These are phyloP conservation scores for Aegilops bicornis DNA, from an alignment of 176 grass and related monocot species.

Conservation along the genomic window DNA sequence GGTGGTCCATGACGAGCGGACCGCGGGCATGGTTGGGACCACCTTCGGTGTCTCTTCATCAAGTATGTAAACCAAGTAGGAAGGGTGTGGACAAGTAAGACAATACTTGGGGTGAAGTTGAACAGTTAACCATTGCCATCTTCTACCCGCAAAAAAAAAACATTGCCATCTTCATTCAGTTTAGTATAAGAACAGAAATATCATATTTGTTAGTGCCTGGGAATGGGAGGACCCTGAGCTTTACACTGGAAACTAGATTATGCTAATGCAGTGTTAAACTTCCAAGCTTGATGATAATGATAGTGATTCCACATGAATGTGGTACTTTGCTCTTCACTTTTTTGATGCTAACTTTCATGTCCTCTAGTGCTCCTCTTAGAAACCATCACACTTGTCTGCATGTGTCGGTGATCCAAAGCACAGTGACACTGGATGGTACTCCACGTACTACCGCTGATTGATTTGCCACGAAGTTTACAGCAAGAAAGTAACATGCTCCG, in stretches of 20 bases:
- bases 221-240: not conserved
- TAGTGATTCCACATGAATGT: not conserved
- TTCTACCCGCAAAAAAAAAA: no score
- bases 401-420: constrained; percentile 26
- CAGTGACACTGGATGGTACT: not conserved
- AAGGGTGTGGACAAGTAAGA: no score
- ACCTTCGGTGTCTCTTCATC: no score
- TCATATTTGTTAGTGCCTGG: not conserved
- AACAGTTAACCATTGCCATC: no score
- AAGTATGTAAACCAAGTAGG: no score
- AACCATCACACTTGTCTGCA: not conserved
- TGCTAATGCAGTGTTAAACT: no score
- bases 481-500: not conserved
- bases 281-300: not conserved
- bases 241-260: not conserved
- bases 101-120: no score
- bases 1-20: no score
- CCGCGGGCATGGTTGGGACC: no score
- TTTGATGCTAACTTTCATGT: constrained; percentile 16
- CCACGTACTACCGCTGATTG: not conserved
- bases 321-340: constrained; percentile 8
- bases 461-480: constrained; percentile 28
- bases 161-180: not conserved
- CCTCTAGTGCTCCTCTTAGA: not conserved
- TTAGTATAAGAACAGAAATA: not conserved